Conservation (phyloP, 371 early-diverging fungal genomes). For the Zopfochytrium polystomum region DNA sequence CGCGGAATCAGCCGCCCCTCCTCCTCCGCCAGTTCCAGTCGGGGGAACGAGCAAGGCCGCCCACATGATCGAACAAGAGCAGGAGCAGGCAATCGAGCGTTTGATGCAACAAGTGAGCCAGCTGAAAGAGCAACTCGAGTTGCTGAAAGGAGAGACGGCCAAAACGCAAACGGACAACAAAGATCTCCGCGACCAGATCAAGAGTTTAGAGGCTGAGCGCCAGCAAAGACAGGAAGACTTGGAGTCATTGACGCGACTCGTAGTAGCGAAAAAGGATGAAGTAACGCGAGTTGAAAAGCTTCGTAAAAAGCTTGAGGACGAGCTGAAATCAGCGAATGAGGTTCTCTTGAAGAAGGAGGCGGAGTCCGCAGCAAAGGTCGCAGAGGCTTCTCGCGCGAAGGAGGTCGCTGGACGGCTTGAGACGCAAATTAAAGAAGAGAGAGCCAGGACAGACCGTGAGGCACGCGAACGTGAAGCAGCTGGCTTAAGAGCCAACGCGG, state of each 20-base stretch:
- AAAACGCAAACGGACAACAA: background rate
- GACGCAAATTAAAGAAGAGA: conserved; percentile 23
- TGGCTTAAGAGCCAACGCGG: background rate
- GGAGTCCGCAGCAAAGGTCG: conserved; percentile 10
- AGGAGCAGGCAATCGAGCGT: conserved; percentile 8
- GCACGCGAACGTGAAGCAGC: conserved; percentile 21
- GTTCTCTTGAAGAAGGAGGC: conserved; percentile 15
- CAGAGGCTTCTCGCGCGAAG: conserved; percentile 9
- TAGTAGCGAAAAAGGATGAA: conserved; percentile 36
- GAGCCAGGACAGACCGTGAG: conserved; percentile 16
- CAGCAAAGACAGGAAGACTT: background rate
- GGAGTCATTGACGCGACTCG: conserved; percentile 22
- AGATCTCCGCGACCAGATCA: background rate
- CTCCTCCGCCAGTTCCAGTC: background rate
- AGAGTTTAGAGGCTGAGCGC: background rate
- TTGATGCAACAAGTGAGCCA: background rate
- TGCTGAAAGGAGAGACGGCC: no score
- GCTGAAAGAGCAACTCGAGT: no score
- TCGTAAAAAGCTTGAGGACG: conserved; percentile 34
- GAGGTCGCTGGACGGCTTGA: conserved; percentile 23
- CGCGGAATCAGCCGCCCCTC: background rate
- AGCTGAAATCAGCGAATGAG: conserved; percentile 3
- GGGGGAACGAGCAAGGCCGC: conserved; percentile 9
- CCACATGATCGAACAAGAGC: conserved; percentile 9
- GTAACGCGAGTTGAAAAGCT: conserved; percentile 22